phyloP scores from a whole-genome alignment of 768 basidiomycete species.

The Candolleomyces aberdarensis region DNA sequence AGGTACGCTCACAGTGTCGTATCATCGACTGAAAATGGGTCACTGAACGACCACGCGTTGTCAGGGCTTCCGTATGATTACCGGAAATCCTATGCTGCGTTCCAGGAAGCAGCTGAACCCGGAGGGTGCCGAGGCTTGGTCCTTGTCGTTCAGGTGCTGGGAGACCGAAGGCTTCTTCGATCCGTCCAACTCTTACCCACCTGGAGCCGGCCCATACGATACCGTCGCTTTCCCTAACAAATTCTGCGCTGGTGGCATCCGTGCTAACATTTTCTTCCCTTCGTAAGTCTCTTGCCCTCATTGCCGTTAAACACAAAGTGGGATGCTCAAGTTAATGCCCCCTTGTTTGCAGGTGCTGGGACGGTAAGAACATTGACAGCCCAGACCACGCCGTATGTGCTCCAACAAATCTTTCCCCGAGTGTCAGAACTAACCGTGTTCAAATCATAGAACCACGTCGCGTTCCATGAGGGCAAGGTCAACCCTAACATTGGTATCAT shows the following conservation, averaged over 20 bases:
- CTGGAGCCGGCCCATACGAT: slow-evolving; percentile 2
- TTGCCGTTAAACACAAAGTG: too few relatives aligned
- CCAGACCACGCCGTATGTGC: slow-evolving; percentile 3
- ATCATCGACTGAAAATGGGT: not conserved
- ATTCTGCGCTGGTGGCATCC: not conserved
- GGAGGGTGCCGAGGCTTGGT: not conserved
- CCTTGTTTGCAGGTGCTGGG: slow-evolving; percentile 4
- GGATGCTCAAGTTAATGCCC: not conserved
- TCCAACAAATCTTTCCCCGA: not conserved
- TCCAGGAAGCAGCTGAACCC: not conserved
- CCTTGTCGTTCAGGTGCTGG: not conserved
- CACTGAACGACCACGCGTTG: not conserved
- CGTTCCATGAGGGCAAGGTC: slow-evolving; percentile 7
- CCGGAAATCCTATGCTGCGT: not conserved
- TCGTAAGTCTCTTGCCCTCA: not conserved
- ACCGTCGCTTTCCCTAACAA: not conserved
- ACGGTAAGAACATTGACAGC: slow-evolving; percentile 7
- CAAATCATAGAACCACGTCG: slow-evolving; percentile 3
- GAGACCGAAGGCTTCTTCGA: slow-evolving; percentile 3
- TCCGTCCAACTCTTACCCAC: slow-evolving; percentile 1
- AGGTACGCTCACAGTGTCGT: not conserved
- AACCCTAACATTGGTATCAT: slow-evolving; percentile 9
- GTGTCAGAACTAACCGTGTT: not conserved
- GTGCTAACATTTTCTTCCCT: slow-evolving; percentile 7
- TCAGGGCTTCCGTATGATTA: slow-evolving; percentile 3